Evolutionary conservation across 371 early-diverging fungal genomes (phyloP).

Genomic region (Syncephalastrum racemosum): DNA sequence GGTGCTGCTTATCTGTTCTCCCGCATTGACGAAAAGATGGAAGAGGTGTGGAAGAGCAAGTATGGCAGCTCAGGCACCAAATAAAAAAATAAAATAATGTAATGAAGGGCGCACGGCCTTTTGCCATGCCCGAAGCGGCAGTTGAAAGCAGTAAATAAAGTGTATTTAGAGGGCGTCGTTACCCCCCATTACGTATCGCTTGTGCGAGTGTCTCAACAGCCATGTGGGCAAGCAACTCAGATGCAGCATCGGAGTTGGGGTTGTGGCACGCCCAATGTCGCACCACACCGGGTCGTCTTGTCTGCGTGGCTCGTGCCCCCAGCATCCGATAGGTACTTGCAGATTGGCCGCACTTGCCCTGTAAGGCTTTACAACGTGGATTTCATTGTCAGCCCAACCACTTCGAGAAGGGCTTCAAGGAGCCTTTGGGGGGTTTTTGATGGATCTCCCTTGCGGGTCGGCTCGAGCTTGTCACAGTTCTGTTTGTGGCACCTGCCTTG

Average conservation of each 20-base stretch:
- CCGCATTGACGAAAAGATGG: conserved; percentile 82
- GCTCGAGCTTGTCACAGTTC: conserved; percentile 14
- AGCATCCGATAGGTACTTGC: conserved; percentile 24
- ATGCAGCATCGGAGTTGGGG: no score
- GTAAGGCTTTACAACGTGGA: conserved; percentile 4
- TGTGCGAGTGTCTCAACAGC: no score
- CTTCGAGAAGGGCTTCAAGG: background rate
- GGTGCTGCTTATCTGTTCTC: conserved; percentile 91
- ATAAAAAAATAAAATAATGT: conserved; percentile 11
- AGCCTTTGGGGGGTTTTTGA: conserved; percentile 4
- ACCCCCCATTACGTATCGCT: no score
- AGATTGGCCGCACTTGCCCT: conserved; percentile 15
- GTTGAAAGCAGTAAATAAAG: no score
- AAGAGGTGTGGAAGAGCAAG: conserved; percentile 63
- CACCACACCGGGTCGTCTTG: no score
- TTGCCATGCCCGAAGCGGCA: no score
- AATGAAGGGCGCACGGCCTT: no score
- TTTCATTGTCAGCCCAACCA: conserved; percentile 10
- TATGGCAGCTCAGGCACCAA: conserved; percentile 64
- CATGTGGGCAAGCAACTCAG: no score
- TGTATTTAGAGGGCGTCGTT: no score
- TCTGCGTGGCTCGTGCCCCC: conserved; percentile 23
- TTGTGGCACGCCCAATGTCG: no score
- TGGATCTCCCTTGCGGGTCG: conserved; percentile 1
- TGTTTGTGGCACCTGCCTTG: conserved; percentile 19